Conservation (phyloP, 2,329 filamentous ascomycete species). For the Paraconiothyrium sp. region DNA sequence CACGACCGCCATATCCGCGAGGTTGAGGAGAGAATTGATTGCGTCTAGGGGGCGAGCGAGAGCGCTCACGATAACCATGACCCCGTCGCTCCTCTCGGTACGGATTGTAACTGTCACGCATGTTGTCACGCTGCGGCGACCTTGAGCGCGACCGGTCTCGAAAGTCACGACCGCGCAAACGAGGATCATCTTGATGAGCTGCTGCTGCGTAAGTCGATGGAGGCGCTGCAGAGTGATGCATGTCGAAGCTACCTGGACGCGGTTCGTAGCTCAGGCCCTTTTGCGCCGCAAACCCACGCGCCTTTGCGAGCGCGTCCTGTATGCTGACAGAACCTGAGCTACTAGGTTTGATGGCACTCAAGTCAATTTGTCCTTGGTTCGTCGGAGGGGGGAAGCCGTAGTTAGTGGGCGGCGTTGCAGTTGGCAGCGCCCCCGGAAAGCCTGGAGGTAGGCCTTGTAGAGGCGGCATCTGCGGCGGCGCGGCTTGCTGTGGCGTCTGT, state of each 20-base stretch:
- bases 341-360: constrained; percentile 81
- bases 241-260: constrained; percentile 56
- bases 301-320: constrained; percentile 84
- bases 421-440: constrained; percentile 55
- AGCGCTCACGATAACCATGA: constrained; percentile 74
- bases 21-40: constrained; percentile 69
- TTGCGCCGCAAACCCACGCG: constrained; percentile 81
- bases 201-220: constrained; percentile 44
- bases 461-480: constrained; percentile 52
- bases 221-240: constrained; percentile 34
- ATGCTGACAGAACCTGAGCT: constrained; percentile 85
- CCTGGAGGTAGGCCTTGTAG: constrained; percentile 55
- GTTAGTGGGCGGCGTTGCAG: constrained; percentile 53
- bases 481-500: constrained; percentile 55
- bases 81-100: constrained; percentile 85
- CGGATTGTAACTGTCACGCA: constrained; percentile 79
- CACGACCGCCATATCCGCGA: constrained; percentile 58
- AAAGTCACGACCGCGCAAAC: constrained; percentile 65
- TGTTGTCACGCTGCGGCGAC: constrained; percentile 70
- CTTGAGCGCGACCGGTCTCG: constrained; percentile 70
- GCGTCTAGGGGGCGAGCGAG: constrained; percentile 72
- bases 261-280: constrained; percentile 70
- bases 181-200: constrained; percentile 57
- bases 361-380: constrained; percentile 78
- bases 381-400: constrained; percentile 73